Evolutionary conservation across 1,284 basidiomycete species (phyloP).

Genomic region (Rhodotorula sp.): DNA sequence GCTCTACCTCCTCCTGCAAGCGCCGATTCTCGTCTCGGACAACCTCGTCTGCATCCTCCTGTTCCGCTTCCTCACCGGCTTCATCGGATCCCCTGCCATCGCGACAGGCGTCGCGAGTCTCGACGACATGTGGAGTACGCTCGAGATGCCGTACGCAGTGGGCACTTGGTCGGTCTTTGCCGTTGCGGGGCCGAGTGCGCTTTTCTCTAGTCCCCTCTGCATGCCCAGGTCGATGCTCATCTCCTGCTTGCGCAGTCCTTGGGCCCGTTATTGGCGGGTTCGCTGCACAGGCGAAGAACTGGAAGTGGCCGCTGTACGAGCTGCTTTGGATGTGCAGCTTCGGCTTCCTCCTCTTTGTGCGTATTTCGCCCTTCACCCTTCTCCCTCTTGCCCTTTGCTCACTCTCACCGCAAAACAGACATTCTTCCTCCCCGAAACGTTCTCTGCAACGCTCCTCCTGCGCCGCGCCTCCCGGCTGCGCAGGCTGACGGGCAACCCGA

Average conservation of each 20-base stretch:
- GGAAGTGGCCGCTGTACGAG: slow-evolving; percentile 48
- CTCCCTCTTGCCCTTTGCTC: too few species aligned
- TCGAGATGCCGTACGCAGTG: not conserved
- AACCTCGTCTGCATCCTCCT: slow-evolving; percentile 17
- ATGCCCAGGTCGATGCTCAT: not conserved
- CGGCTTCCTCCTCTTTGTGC: slow-evolving; percentile 32
- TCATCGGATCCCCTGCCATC: slow-evolving; percentile 45
- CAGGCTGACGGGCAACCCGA: slow-evolving; percentile 48
- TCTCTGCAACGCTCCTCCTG: slow-evolving; percentile 49
- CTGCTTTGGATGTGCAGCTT: slow-evolving; percentile 42
- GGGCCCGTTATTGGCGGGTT: slow-evolving; percentile 33
- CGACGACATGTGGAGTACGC: slow-evolving; percentile 18
- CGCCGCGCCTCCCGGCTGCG: slow-evolving; percentile 50
- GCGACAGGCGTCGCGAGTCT: slow-evolving; percentile 47
- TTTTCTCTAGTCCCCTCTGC: not conserved
- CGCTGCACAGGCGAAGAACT: slow-evolving; percentile 44
- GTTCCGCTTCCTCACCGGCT: slow-evolving; percentile 46
- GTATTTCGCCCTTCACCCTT: too few species aligned
- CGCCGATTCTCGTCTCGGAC: not conserved
- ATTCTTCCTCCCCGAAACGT: slow-evolving; percentile 51
- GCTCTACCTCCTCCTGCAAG: slow-evolving; percentile 30
- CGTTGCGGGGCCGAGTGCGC: not conserved
- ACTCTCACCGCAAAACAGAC: too few species aligned
- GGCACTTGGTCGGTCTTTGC: slow-evolving; percentile 14
- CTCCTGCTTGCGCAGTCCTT: not conserved